These are phyloP conservation scores for Anthoceros angustus DNA, from an alignment of 225 moss, liverwort and hornwort genomes.

Conservation along the genomic window DNA sequence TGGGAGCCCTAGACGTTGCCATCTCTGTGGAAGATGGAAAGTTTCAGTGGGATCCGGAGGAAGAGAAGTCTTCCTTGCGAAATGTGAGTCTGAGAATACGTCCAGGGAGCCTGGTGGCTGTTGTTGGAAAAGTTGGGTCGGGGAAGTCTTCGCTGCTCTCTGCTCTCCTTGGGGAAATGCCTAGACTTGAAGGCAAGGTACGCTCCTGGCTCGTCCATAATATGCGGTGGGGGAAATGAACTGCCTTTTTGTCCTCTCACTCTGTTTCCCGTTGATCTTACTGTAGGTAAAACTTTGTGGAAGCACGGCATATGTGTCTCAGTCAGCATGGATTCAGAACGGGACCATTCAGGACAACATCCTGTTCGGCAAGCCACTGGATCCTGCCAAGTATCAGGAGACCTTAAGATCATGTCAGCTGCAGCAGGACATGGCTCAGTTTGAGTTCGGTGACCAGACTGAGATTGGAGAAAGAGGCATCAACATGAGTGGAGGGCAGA, in stretches of 20 bases:
- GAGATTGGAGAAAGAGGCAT: conserved; percentile 53
- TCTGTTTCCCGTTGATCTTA: neutral
- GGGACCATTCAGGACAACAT: conserved; percentile 50
- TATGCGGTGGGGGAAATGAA: too few species aligned
- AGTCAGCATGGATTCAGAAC: conserved; percentile 45
- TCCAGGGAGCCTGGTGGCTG: conserved; percentile 29
- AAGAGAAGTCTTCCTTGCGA: conserved; percentile 17
- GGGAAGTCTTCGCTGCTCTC: conserved; percentile 41
- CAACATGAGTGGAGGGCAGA: conserved; percentile 52
- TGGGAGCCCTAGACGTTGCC: conserved; percentile 22
- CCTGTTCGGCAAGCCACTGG: conserved; percentile 33
- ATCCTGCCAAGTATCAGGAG: conserved; percentile 22
- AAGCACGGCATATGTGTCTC: conserved; percentile 43
- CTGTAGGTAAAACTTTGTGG: conserved; percentile 34
- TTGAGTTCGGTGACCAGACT: conserved; percentile 43
- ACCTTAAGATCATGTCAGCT: conserved; percentile 34
- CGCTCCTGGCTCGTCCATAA: neutral
- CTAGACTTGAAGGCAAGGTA: conserved; percentile 35
- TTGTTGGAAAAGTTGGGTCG: conserved; percentile 47
- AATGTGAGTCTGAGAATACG: conserved; percentile 25
- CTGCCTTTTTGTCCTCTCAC: too few species aligned
- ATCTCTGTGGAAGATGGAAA: conserved; percentile 26
- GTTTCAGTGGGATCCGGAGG: conserved; percentile 48
- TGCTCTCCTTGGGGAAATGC: conserved; percentile 42
- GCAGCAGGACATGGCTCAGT: conserved; percentile 33